These are phyloP conservation scores for Tillandsia fasciculata DNA, from an alignment of 176 grass and related monocot genomes.

Conservation along the genomic window DNA sequence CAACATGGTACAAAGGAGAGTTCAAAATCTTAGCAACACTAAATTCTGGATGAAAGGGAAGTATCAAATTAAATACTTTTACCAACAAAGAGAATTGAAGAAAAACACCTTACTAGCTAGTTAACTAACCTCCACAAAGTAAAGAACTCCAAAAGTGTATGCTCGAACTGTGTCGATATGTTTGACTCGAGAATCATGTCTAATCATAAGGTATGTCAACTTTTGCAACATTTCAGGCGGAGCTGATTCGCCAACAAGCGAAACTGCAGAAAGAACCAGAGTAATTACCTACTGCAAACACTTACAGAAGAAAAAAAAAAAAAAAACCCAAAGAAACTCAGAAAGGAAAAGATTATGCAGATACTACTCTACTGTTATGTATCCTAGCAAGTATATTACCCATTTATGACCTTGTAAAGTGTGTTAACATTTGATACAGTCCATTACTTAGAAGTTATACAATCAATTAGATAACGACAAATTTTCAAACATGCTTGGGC, in stretches of 20 bases:
- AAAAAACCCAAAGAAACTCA: not conserved
- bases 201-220: slow-evolving; percentile 65
- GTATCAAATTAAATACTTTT: not conserved
- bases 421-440: too few species aligned
- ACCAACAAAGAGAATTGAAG: not conserved
- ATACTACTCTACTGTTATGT: too few species aligned
- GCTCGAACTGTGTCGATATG: slow-evolving; percentile 73
- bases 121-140: slow-evolving; percentile 76
- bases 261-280: slow-evolving; percentile 31
- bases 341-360: not conserved
- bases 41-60: not conserved
- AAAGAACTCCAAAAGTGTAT: slow-evolving; percentile 79
- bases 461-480: too few species aligned
- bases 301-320: slow-evolving; percentile 2
- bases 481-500: too few species aligned
- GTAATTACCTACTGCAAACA: not conserved
- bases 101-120: too few species aligned
- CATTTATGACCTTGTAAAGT: too few species aligned
- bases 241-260: slow-evolving; percentile 56
- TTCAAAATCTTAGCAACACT: not conserved
- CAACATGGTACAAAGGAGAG: not conserved
- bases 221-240: slow-evolving; percentile 65
- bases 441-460: too few species aligned
- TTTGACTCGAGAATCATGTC: slow-evolving; percentile 53
- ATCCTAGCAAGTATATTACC: not conserved